Conservation (phyloP, 2,329 filamentous ascomycete genomes). For the Penicillium sp. region DNA sequence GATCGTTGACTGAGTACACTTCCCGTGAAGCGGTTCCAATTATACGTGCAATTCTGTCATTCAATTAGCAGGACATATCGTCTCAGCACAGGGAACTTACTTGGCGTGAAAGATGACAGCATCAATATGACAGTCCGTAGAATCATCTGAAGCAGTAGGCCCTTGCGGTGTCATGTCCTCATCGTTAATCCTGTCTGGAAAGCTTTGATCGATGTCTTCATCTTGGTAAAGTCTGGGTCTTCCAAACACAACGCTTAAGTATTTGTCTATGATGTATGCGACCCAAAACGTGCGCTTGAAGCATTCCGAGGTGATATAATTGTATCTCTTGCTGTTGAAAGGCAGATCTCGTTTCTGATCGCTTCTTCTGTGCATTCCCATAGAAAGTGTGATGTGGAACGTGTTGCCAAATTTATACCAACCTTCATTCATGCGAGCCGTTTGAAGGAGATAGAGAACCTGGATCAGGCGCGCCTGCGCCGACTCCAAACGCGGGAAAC, state of each 20-base stretch:
- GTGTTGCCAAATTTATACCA: slow-evolving; percentile 51
- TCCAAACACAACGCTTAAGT: slow-evolving; percentile 59
- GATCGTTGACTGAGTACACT: slow-evolving; percentile 25
- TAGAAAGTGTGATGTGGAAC: slow-evolving; percentile 39
- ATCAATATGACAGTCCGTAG: slow-evolving; percentile 28
- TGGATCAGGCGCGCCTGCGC: slow-evolving; percentile 47
- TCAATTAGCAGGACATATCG: neutral
- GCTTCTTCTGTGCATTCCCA: slow-evolving; percentile 23
- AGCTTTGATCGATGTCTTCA: slow-evolving; percentile 60
- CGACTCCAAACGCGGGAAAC: slow-evolving; percentile 41
- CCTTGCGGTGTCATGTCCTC: slow-evolving; percentile 51
- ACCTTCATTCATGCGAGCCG: slow-evolving; percentile 51
- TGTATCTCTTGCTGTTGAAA: slow-evolving; percentile 8
- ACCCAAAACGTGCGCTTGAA: slow-evolving; percentile 59
- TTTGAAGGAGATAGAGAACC: slow-evolving; percentile 48
- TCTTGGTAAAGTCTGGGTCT: slow-evolving; percentile 60
- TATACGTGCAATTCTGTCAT: slow-evolving; percentile 23
- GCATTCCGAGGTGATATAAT: slow-evolving; percentile 42
- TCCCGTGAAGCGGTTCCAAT: slow-evolving; percentile 26
- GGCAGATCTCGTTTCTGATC: slow-evolving; percentile 17
- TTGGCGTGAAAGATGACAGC: slow-evolving; percentile 47
- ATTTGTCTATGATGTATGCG: slow-evolving; percentile 59
- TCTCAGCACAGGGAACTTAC: slow-evolving; percentile 8
- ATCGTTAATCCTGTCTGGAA: slow-evolving; percentile 53
- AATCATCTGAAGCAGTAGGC: slow-evolving; percentile 24